phyloP scores from a whole-genome alignment of 2,329 filamentous ascomycete species.

The Fusarium chuoi region DNA sequence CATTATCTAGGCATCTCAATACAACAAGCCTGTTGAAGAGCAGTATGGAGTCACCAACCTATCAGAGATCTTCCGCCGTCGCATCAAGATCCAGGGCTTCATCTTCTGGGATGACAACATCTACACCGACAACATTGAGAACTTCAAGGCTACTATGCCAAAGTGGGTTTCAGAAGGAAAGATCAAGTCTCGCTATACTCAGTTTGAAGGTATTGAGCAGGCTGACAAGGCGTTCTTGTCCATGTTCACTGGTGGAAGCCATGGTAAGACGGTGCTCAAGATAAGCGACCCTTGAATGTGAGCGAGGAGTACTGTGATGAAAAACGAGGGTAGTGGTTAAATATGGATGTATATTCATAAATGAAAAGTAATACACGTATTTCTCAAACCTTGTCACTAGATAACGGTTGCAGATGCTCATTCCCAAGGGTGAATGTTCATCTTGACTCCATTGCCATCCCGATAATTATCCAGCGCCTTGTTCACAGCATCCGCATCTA shows the following conservation, averaged over 20 bases:
- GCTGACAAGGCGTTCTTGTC: neutral
- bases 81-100: neutral
- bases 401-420: neutral
- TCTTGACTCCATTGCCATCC: neutral
- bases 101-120: neutral
- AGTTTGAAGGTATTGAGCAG: neutral
- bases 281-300: neutral
- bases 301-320: neutral
- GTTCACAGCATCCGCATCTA: neutral
- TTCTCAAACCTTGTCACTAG: too few relatives aligned
- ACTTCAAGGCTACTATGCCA: neutral
- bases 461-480: neutral
- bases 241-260: neutral
- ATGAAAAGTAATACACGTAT: neutral
- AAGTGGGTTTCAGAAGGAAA: neutral
- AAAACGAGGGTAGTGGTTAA: neutral
- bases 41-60: neutral
- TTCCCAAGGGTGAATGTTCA: neutral
- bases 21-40: neutral
- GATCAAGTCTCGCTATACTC: neutral
- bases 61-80: neutral
- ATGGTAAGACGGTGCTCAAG: neutral
- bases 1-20: neutral
- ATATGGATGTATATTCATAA: fast-evolving
- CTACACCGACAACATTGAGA: neutral